phyloP scores from a whole-genome alignment of 495 filamentous ascomycete genomes.

The Penicillium subrubescens region DNA sequence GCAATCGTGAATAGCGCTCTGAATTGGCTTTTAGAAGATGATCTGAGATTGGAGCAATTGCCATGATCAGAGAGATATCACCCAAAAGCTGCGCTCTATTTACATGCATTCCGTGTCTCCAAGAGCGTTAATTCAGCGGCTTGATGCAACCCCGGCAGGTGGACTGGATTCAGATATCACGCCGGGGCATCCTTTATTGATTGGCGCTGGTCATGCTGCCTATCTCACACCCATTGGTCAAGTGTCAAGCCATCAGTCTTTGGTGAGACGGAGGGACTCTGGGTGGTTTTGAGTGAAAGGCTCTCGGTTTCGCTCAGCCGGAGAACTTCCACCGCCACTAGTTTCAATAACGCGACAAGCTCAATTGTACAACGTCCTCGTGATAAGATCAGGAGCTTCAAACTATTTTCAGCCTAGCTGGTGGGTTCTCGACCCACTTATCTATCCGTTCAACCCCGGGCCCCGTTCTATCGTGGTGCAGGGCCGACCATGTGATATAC shows the following conservation, averaged over 20 bases:
- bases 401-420: neutral
- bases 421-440: neutral
- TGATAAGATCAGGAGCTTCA: neutral
- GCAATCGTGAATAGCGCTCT: neutral
- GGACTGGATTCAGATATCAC: neutral
- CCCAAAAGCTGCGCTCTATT: neutral
- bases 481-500: neutral
- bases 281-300: neutral
- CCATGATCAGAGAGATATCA: neutral
- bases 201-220: neutral
- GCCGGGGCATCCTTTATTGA: neutral
- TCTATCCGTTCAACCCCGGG: neutral
- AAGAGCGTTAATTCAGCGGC: neutral
- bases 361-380: neutral
- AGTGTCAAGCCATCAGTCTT: neutral
- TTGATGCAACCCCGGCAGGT: neutral
- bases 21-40: neutral
- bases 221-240: neutral
- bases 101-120: neutral
- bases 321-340: neutral
- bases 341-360: neutral
- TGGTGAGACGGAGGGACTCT: neutral
- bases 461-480: neutral
- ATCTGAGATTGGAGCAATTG: neutral
- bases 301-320: neutral